Conservation (phyloP, 106 monocot genomes). For the Hemerocallis citrina region DNA sequence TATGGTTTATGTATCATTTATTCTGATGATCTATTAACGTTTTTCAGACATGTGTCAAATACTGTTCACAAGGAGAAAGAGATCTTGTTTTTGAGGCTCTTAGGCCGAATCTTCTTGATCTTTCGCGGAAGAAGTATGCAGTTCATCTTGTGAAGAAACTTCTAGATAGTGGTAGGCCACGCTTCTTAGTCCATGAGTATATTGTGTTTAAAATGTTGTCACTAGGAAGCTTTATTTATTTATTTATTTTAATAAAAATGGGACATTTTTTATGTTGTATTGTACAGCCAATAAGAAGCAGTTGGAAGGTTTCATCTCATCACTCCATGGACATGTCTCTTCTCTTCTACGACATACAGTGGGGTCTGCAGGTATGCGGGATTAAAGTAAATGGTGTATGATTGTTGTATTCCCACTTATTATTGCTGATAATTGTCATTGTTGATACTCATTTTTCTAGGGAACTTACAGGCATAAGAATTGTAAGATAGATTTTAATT, state of each 20-base stretch:
- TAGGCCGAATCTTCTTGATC: slow-evolving; percentile 67
- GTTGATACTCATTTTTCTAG: background rate
- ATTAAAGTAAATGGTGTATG: background rate
- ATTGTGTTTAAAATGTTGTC: background rate
- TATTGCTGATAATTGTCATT: background rate
- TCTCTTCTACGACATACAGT: slow-evolving; percentile 83
- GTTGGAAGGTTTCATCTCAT: slow-evolving; percentile 72
- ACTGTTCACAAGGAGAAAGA: slow-evolving; percentile 69
- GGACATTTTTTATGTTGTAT: background rate
- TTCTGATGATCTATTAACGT: background rate
- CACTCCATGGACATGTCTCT: slow-evolving; percentile 86
- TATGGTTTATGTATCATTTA: background rate
- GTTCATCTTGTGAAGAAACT: slow-evolving; percentile 96
- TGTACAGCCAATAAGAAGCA: slow-evolving; percentile 68
- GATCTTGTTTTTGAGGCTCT: slow-evolving; percentile 71
- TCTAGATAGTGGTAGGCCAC: slow-evolving; percentile 56
- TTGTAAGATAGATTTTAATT: background rate
- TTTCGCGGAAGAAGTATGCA: slow-evolving; percentile 71
- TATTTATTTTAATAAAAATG: background rate
- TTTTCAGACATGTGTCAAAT: slow-evolving; percentile 10
- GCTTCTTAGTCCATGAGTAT: background rate
- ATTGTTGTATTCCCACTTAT: background rate
- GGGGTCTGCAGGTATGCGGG: slow-evolving; percentile 67
- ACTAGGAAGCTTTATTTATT: background rate
- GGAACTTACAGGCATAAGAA: background rate